These are phyloP conservation scores for Vaccinium corymbosum DNA, from an alignment of 148 eudicot genomes.

Conservation along the genomic window DNA sequence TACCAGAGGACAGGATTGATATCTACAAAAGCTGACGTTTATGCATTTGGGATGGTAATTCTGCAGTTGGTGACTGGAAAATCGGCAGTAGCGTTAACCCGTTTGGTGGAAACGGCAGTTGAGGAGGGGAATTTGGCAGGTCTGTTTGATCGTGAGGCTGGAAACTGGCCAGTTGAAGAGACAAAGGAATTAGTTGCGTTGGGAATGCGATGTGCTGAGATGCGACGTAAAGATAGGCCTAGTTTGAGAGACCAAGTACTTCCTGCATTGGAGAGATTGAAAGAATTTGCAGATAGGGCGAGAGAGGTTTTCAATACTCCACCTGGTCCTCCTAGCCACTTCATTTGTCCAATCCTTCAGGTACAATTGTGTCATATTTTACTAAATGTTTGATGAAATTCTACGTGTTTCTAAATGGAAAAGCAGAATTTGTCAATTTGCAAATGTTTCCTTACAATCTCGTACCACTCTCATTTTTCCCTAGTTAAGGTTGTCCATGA, in stretches of 20 bases:
- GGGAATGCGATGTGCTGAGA: conserved; percentile 75
- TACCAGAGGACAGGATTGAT: conserved; percentile 70
- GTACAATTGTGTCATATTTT: conserved; percentile 28
- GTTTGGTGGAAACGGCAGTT: conserved; percentile 59
- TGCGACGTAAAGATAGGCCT: conserved; percentile 67
- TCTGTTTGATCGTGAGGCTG: conserved; percentile 64
- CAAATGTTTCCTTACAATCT: neutral
- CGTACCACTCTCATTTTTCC: neutral
- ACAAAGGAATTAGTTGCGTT: conserved; percentile 58
- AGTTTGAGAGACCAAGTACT: conserved; percentile 56
- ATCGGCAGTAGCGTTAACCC: conserved; percentile 51
- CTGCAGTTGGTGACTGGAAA: conserved; percentile 74
- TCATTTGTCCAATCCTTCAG: conserved; percentile 80
- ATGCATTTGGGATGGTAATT: conserved; percentile 80
- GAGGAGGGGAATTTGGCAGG: conserved; percentile 38
- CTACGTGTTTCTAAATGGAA: neutral
- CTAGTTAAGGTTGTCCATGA: neutral
- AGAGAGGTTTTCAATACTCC: conserved; percentile 29
- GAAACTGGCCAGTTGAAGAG: conserved; percentile 78
- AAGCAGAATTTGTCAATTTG: neutral
- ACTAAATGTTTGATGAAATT: neutral
- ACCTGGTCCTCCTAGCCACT: conserved; percentile 57
- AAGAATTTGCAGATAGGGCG: conserved; percentile 56
- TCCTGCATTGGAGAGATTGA: conserved; percentile 65
- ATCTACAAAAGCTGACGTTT: conserved; percentile 65